Base-by-base conservation (phyloP, 2,329 filamentous ascomycete genomes). In the Xylariaceae sp. region DNA sequence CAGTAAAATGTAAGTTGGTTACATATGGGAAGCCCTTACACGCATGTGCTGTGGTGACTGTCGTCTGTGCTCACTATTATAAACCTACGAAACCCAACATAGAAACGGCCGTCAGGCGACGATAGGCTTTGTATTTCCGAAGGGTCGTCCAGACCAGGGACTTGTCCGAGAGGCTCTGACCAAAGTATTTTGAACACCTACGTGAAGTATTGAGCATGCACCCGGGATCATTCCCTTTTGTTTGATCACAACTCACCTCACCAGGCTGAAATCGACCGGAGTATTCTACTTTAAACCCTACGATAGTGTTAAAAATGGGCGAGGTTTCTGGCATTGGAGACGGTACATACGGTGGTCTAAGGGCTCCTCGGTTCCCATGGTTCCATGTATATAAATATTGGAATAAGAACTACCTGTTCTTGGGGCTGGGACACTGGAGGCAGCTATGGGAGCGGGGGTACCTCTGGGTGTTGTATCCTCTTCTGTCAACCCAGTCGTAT, bases 111-210 rank as follows among this genome's bases (percentile, higher is more conserved):
- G 12, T 61, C 57, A 34, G 60, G 60, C 24, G 56, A 56, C 24
- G 64, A 64, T 36, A 59, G 60, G 17, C 62, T 60, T 22, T 58
- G 62, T 4, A 61, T 54, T 9, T 63, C 61, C 12, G 60, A 50
- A 32, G 51, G 49, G 40, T 50, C 38, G 38, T 56, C 42, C 39
- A 57, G 42, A 29, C 44, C 59, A 16, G 55, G 47, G 17, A 52
- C 50, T 44, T 57, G 54, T 9, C 73, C 74, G 19, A 61, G 59
- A 0, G 76, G 76, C 36, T 79, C 74, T 8, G 69, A 66, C 75
- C 76, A 79, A 15, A 72, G 56, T 2, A 76, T 66, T 51, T 78
- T 79, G 59, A 79, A 75, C 15, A 79, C 70, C 74, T 76, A 41
- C 16, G 31, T 22, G 11, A 11, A 6, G 6, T 6, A 6, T 6